These are phyloP conservation scores for Sporothrix euskadiensis DNA, from an alignment of 2,329 filamentous ascomycete species.

Conservation along the genomic window DNA sequence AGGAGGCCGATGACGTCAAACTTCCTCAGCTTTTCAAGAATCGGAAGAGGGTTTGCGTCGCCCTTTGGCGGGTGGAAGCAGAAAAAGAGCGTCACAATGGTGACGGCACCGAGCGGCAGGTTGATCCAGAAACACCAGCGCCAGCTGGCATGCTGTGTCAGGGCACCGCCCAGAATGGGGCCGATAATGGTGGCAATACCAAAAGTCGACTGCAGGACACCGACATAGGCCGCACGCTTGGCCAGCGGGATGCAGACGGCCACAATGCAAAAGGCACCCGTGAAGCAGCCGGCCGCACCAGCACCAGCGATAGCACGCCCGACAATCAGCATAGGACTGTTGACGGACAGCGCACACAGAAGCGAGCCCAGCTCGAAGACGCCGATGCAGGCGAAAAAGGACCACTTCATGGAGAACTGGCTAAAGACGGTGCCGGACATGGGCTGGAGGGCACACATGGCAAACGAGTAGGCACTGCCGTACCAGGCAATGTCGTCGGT, in stretches of 20 bases:
- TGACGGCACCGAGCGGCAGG: conserved; percentile 53
- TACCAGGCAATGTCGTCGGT: conserved; percentile 33
- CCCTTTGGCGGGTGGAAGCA: conserved; percentile 31
- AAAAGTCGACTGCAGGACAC: neutral
- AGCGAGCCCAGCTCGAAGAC: conserved; percentile 42
- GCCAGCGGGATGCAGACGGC: neutral
- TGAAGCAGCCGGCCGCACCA: neutral
- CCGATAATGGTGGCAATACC: conserved; percentile 43
- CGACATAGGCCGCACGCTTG: neutral
- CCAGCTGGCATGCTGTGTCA: conserved; percentile 44
- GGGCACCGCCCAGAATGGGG: conserved; percentile 47
- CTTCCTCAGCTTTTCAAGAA: neutral
- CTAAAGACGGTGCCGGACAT: conserved; percentile 45
- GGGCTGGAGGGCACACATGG: conserved; percentile 38
- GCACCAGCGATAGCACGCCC: neutral
- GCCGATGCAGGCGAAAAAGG: conserved; percentile 39
- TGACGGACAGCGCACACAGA: neutral
- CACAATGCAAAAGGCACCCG: neutral
- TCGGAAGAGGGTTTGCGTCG: conserved; percentile 25
- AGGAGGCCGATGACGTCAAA: neutral
- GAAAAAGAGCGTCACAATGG: conserved; percentile 24
- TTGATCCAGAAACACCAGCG: conserved; percentile 62
- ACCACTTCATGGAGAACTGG: conserved; percentile 41
- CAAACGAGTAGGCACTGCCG: conserved; percentile 31
- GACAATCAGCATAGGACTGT: neutral